Conservation (phyloP, 177 flowering plant species). For the Tripterygium wilfordii region DNA sequence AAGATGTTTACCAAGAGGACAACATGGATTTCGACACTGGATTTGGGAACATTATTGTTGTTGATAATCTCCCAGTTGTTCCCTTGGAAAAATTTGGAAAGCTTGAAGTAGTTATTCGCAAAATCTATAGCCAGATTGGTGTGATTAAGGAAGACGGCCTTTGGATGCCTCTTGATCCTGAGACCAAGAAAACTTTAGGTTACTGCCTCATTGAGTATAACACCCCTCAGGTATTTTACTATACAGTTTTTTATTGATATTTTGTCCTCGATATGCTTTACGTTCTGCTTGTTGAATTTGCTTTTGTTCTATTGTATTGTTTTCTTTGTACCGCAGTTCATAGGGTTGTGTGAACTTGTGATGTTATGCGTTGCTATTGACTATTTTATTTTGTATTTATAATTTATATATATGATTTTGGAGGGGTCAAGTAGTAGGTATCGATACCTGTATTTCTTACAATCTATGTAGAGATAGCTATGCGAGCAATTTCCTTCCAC, state of each 20-base stretch:
- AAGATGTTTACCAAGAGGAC: slow-evolving; percentile 53
- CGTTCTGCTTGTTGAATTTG: too few relatives aligned
- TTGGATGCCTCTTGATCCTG: slow-evolving; percentile 83
- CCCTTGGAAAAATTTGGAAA: slow-evolving; percentile 79
- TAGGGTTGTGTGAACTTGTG: too few relatives aligned
- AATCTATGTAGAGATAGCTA: too few relatives aligned
- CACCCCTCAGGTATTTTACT: slow-evolving; percentile 72
- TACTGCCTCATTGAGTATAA: slow-evolving; percentile 85
- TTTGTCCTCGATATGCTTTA: background rate
- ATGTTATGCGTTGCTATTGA: too few relatives aligned
- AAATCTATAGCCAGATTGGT: slow-evolving; percentile 84
- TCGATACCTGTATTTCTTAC: too few relatives aligned
- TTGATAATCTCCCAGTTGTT: slow-evolving; percentile 83
- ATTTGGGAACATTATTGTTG: slow-evolving; percentile 64
- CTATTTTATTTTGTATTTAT: too few relatives aligned
- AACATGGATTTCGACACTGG: slow-evolving; percentile 56
- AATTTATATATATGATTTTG: too few relatives aligned
- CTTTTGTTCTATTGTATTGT: too few relatives aligned
- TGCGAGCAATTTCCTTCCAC: too few relatives aligned
- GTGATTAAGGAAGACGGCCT: slow-evolving; percentile 76
- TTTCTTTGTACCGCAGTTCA: too few relatives aligned
- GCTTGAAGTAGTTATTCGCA: slow-evolving; percentile 74
- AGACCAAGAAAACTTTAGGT: slow-evolving; percentile 62
- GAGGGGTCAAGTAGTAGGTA: too few relatives aligned
- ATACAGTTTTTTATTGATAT: too few relatives aligned